Evolutionary conservation across 495 filamentous ascomycete species (phyloP), one percentile per base, ranked within the genome.

Genomic region (Aspergillus indologenus): DNA sequence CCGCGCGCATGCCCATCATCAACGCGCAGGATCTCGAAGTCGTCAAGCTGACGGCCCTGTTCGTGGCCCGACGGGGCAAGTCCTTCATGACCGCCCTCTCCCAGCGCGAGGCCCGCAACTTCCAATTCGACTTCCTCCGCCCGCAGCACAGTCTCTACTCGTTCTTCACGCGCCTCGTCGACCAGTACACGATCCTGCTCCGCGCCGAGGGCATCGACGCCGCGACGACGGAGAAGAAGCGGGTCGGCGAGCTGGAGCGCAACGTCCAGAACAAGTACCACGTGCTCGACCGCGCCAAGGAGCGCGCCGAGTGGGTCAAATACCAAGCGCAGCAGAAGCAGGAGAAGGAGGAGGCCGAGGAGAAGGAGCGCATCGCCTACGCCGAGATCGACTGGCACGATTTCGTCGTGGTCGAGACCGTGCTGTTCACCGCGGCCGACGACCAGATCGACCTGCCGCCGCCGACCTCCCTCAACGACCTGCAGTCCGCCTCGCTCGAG

Each of bases 351-450:
- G 90, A 96, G 65, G 85, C 92, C 61, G 88, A 87, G 46, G 91
- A 96, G 69, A 85, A 89, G 65, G 91, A 96, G 71, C 85, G 85
- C 55, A 72, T 95, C 20, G 84, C 90, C 60, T 98, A 93, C 66
- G 87, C 89, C 9, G 87, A 93, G 65, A 94, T 98, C 62, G 94
- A 98, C 69, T 98, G 94, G 94, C 91, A 96, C 65, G 94, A 98
- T 71, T 98, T 98, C 62, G 88, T 92, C 22, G 87, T 98, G 24
- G 92, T 97, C 21, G 94, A 97, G 74, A 97, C 93, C 2, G 91
- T 98, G n/a, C 74, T 89, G 24, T 98, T 98, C 73, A 91, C 84
- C 54, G 95, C 96, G 62, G 81, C 81, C 45, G 94, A 98, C 71
- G 92, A 96, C 61, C 83, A 91, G 63, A 82, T 85, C 17, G 86